Evolutionary conservation across 2,329 filamentous ascomycete species (phyloP).

Genomic region (Exophiala xenobiotica): DNA sequence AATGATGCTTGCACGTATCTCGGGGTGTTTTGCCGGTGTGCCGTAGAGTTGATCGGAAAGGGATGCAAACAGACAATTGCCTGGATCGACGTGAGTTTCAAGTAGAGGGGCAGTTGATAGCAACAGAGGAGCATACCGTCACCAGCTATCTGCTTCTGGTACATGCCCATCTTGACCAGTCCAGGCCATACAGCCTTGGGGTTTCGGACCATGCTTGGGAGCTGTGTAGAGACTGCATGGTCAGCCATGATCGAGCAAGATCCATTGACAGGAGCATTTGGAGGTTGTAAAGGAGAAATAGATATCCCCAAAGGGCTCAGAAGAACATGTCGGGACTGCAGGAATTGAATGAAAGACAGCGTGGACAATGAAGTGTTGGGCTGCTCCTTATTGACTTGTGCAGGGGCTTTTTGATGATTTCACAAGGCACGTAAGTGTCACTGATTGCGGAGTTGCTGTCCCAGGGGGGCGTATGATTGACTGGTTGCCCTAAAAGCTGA

Average conservation of each 20-base stretch:
- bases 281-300: slow-evolving; percentile 9
- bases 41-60: slow-evolving; percentile 67
- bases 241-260: slow-evolving; percentile 31
- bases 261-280: slow-evolving; percentile 31
- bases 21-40: slow-evolving; percentile 55
- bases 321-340: slow-evolving; percentile 19
- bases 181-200: slow-evolving; percentile 31
- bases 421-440: slow-evolving; percentile 12
- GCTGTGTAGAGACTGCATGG: slow-evolving; percentile 30
- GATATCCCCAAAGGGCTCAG: slow-evolving; percentile 6
- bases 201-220: slow-evolving; percentile 32
- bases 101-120: background rate
- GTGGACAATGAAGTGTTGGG: slow-evolving; percentile 15
- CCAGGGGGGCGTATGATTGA: background rate
- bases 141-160: slow-evolving; percentile 30
- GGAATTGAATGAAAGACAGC: slow-evolving; percentile 12
- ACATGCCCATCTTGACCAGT: slow-evolving; percentile 28
- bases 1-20: slow-evolving; percentile 60
- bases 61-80: slow-evolving; percentile 69
- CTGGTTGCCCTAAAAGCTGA: background rate
- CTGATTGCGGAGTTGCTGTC: slow-evolving; percentile 2
- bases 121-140: slow-evolving; percentile 25
- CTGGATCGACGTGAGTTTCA: slow-evolving; percentile 39
- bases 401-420: slow-evolving; percentile 21
- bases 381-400: slow-evolving; percentile 15